These are phyloP conservation scores for Trametes cingulata DNA, from an alignment of 768 basidiomycete species.

Conservation along the genomic window DNA sequence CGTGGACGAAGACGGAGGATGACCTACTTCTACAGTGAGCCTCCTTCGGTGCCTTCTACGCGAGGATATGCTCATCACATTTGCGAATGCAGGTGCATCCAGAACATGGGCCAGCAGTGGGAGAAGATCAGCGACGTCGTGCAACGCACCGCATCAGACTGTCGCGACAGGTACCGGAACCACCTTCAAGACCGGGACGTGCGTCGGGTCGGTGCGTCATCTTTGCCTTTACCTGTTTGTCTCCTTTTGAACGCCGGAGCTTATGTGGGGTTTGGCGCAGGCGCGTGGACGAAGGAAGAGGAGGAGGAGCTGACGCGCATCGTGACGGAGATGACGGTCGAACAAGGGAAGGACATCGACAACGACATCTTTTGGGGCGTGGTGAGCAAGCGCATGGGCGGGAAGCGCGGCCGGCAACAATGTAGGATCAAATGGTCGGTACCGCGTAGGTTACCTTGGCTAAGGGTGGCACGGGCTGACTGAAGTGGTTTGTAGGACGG, in stretches of 20 bases:
- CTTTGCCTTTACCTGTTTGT: not conserved
- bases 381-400: constrained; percentile 77
- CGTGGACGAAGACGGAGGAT: constrained; percentile 72
- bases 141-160: constrained; percentile 77
- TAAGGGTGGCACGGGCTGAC: not conserved
- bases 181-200: constrained; percentile 70
- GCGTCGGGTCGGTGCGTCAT: constrained; percentile 52
- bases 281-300: constrained; percentile 77
- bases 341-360: constrained; percentile 69
- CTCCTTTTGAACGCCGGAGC: not conserved
- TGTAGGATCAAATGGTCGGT: constrained; percentile 84
- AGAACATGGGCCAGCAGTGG: constrained; percentile 74
- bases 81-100: constrained; percentile 58
- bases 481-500: constrained; percentile 62
- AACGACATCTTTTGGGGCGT: constrained; percentile 83
- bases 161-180: constrained; percentile 84
- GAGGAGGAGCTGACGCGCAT: constrained; percentile 74
- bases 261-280: constrained; percentile 34
- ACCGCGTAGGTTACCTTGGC: not conserved
- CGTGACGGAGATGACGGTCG: constrained; percentile 72
- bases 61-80: no score
- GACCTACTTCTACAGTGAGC: constrained; percentile 59
- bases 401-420: constrained; percentile 74
- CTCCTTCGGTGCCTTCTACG: not conserved
- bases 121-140: constrained; percentile 72